Evolutionary conservation across 2,329 filamentous ascomycete genomes (phyloP).

Genomic region (Colletotrichum coccodes): DNA sequence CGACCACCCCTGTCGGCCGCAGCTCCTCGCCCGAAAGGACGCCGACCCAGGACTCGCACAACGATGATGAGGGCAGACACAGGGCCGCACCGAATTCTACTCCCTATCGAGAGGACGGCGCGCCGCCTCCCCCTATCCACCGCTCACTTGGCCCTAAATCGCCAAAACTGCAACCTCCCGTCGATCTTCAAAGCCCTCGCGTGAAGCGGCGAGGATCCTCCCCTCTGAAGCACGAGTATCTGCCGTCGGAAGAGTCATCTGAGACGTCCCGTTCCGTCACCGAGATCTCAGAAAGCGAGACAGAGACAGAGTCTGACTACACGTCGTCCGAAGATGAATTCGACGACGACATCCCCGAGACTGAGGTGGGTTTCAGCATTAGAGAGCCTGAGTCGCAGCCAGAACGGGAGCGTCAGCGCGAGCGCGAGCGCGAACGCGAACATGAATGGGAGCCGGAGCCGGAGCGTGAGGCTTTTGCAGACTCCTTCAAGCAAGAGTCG

Average conservation of each 20-base stretch:
- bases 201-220: constrained; percentile 84
- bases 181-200: constrained; percentile 55
- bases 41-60: constrained; percentile 47
- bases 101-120: constrained; percentile 61
- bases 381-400: constrained; percentile 46
- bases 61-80: constrained; percentile 46
- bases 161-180: constrained; percentile 53
- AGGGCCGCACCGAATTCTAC: constrained; percentile 46
- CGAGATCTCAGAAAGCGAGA: constrained; percentile 43
- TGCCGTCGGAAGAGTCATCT: constrained; percentile 78
- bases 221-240: constrained; percentile 96
- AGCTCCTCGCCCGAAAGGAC: constrained; percentile 48
- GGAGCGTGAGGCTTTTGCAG: neutral
- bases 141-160: constrained; percentile 54
- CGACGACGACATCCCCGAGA: constrained; percentile 69
- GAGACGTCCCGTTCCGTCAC: constrained; percentile 69
- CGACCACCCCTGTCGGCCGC: constrained; percentile 40
- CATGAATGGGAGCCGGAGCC: constrained; percentile 23
- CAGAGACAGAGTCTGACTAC: constrained; percentile 56
- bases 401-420: constrained; percentile 33
- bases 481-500: constrained; percentile 39
- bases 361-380: constrained; percentile 68
- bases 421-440: constrained; percentile 35
- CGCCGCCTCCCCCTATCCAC: constrained; percentile 65
- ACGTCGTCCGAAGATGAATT: constrained; percentile 64